Conservation (phyloP, 768 basidiomycete species). For the Amanita rubescens region DNA sequence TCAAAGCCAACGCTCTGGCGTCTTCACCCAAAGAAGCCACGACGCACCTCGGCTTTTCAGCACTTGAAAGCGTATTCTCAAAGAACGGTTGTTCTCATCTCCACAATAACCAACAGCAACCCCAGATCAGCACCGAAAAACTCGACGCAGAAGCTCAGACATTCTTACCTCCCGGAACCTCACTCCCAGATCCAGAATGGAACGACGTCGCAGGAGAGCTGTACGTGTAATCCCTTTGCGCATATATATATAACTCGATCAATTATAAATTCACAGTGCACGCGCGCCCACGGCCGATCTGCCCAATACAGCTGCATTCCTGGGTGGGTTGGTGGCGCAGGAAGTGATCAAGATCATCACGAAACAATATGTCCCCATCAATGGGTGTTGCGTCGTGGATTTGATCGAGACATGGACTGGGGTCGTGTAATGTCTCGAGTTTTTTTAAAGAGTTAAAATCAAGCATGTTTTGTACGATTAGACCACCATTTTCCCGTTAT, state of each 20-base stretch:
- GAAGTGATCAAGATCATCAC: constrained; percentile 98
- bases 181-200: constrained; percentile 45
- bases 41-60: constrained; percentile 71
- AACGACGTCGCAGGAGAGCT: constrained; percentile 66
- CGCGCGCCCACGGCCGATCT: constrained; percentile 80
- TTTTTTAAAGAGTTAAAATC: not conserved
- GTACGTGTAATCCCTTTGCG: constrained; percentile 39
- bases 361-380: constrained; percentile 88
- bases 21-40: constrained; percentile 47
- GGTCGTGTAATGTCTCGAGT: constrained; percentile 17
- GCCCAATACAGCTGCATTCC: constrained; percentile 88
- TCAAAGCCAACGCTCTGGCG: constrained; percentile 33
- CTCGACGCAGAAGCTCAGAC: constrained; percentile 44
- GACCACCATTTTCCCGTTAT: no score
- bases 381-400: constrained; percentile 80
- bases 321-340: constrained; percentile 92
- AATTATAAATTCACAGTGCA: constrained; percentile 34
- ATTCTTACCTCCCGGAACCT: constrained; percentile 40
- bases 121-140: constrained; percentile 30
- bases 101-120: constrained; percentile 9
- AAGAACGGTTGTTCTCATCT: constrained; percentile 21
- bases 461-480: no score
- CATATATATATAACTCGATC: no score
- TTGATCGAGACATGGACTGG: constrained; percentile 77
- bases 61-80: constrained; percentile 18